Conservation (phyloP, 148 eudicot genomes). For the Diospyros kaki region DNA sequence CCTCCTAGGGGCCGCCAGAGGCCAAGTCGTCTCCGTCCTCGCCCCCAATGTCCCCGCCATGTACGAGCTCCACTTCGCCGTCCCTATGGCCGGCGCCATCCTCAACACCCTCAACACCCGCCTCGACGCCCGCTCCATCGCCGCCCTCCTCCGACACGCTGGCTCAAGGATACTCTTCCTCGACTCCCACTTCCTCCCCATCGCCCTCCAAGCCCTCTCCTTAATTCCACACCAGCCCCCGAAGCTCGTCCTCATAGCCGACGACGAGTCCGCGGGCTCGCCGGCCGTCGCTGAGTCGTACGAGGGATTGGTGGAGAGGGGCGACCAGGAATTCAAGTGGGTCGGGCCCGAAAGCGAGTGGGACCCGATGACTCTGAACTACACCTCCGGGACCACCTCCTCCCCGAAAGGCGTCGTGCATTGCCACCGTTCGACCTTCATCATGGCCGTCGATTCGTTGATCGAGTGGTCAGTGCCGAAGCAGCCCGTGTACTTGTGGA, state of each 20-base stretch:
- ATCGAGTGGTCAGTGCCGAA: constrained; percentile 34
- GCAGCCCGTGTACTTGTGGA: constrained; percentile 45
- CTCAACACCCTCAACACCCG: constrained; percentile 53
- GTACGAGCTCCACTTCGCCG: constrained; percentile 72
- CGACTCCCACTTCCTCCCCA: constrained; percentile 16
- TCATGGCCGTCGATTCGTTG: constrained; percentile 29
- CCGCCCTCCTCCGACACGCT: constrained; percentile 39
- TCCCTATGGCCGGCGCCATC: constrained; percentile 62
- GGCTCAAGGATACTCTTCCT: constrained; percentile 35
- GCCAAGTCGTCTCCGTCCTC: constrained; percentile 62
- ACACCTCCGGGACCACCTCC: constrained; percentile 53
- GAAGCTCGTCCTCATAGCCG: constrained; percentile 15
- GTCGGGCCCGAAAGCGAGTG: constrained; percentile 34
- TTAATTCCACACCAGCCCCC: constrained; percentile 26
- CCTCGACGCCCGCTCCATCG: constrained; percentile 39
- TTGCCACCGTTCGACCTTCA: constrained; percentile 35
- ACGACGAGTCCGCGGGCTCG: background rate
- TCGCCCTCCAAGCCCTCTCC: constrained; percentile 26
- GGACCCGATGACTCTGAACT: constrained; percentile 43
- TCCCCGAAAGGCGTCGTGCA: constrained; percentile 50
- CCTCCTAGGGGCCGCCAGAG: constrained; percentile 24
- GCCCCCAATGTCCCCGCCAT: constrained; percentile 78
- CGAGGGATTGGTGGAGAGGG: constrained; percentile 23
- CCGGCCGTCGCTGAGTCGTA: constrained; percentile 9
- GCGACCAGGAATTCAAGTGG: constrained; percentile 40